Percentiles rank a stretch among this genome's conserved stretches.
Conservation (phyloP, 1,284 basidiomycete species). For the Boletus semigastroideus region DNA sequence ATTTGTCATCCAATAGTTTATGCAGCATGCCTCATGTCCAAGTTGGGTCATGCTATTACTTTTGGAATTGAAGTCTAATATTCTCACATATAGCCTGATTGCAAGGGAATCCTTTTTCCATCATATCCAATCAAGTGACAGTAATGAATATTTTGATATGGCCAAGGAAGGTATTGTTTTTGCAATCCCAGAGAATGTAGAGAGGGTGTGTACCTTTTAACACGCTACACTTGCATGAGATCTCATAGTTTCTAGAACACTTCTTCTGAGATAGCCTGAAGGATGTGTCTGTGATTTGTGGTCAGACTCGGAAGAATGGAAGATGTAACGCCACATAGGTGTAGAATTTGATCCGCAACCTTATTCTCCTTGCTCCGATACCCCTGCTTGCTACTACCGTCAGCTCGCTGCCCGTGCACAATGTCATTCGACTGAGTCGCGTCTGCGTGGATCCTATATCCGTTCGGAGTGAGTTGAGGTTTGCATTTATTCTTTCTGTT, state of each 20-base stretch:
- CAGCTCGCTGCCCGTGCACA: no score
- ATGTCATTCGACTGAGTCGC: no score
- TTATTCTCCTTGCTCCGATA: no score
- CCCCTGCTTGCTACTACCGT: no score
- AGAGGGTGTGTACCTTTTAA: slow-evolving; percentile 8
- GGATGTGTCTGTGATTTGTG: no score
- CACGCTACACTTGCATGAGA: background rate
- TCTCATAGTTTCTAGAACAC: slow-evolving; percentile 2
- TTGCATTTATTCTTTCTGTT: no score
- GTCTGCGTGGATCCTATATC: no score
- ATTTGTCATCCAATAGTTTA: slow-evolving; percentile 16
- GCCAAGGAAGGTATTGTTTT: slow-evolving; percentile 12
- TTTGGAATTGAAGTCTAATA: background rate
- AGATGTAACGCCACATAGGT: no score
- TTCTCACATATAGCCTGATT: slow-evolving; percentile 15
- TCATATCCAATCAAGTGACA: background rate
- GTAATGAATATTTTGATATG: background rate
- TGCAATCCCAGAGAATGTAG: background rate
- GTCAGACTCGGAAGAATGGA: no score
- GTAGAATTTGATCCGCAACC: no score
- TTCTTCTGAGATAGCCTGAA: background rate
- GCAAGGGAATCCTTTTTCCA: slow-evolving; percentile 30
- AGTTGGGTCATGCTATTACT: slow-evolving; percentile 12
- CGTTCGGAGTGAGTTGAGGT: no score
- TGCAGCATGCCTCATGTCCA: slow-evolving; percentile 28